Conservation (phyloP, 2,329 filamentous ascomycete genomes). For the Fusarium graminum region DNA sequence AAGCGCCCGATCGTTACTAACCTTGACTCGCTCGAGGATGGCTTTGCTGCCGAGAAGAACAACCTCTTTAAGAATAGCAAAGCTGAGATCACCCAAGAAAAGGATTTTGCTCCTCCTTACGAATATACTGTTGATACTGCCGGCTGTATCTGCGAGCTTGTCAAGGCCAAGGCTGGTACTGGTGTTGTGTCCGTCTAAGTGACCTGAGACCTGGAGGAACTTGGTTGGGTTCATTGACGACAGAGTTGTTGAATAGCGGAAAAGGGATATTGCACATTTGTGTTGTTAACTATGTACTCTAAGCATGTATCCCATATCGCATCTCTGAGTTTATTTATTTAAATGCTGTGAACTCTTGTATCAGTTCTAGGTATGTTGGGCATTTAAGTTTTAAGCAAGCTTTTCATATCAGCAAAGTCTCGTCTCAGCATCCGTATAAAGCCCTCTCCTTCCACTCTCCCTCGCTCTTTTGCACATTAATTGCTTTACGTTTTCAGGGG, state of each 20-base stretch:
- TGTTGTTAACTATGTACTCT: too few relatives aligned
- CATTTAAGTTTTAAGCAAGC: neutral
- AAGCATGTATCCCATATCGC: too few relatives aligned
- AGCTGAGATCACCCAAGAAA: constrained; percentile 53
- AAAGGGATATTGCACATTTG: neutral
- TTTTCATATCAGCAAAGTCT: neutral
- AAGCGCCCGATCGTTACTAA: constrained; percentile 57
- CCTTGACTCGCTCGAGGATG: constrained; percentile 60
- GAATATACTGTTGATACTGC: constrained; percentile 45
- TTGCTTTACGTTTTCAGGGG: neutral
- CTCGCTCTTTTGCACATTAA: neutral
- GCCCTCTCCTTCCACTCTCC: neutral
- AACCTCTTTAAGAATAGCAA: constrained; percentile 60
- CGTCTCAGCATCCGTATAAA: neutral
- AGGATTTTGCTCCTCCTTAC: constrained; percentile 53
- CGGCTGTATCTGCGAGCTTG: constrained; percentile 42
- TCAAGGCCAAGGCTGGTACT: constrained; percentile 46
- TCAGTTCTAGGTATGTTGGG: neutral
- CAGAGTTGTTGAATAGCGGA: neutral
- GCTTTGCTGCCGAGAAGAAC: constrained; percentile 59
- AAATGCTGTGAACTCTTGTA: too few relatives aligned
- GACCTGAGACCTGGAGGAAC: neutral
- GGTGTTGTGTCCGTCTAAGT: constrained; percentile 34
- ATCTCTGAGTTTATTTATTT: too few relatives aligned
- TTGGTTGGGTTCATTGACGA: neutral